Conservation (phyloP, 305 asterid species). For the Solanum aculeatissimum region DNA sequence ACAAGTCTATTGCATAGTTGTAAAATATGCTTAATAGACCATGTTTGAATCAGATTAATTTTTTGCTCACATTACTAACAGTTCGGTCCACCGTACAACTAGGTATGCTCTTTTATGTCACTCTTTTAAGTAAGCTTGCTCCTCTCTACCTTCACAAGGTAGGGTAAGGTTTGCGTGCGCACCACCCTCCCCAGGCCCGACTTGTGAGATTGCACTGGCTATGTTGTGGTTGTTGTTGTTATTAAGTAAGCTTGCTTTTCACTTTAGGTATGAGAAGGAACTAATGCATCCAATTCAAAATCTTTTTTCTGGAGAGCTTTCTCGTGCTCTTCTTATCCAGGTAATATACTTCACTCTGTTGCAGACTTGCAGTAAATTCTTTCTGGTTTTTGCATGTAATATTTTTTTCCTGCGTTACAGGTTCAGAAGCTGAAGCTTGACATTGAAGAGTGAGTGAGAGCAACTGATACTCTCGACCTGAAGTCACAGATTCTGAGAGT, state of each 20-base stretch:
- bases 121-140: not conserved
- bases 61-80: not conserved
- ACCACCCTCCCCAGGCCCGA: not conserved
- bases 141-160: not conserved
- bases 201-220: not conserved
- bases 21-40: not conserved
- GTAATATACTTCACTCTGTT: slow-evolving; percentile 19
- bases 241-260: not conserved
- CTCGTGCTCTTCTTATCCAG: slow-evolving; percentile 85
- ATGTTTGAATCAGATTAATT: not conserved
- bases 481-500: not conserved
- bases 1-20: not conserved
- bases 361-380: not conserved
- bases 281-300: slow-evolving; percentile 85
- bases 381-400: slow-evolving; percentile 20
- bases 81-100: not conserved
- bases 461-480: slow-evolving; percentile 4
- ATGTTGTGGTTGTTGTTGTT: not conserved
- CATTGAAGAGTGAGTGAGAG: slow-evolving; percentile 78
- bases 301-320: slow-evolving; percentile 92
- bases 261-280: slow-evolving; percentile 79
- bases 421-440: slow-evolving; percentile 98
- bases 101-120: not conserved
- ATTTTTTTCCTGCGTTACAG: slow-evolving; percentile 26
- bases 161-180: not conserved